Percentiles rank a stretch among this genome's conserved stretches.
Evolutionary conservation across 2,329 filamentous ascomycete genomes (phyloP).

Genomic region (Grosmannia serpens): DNA sequence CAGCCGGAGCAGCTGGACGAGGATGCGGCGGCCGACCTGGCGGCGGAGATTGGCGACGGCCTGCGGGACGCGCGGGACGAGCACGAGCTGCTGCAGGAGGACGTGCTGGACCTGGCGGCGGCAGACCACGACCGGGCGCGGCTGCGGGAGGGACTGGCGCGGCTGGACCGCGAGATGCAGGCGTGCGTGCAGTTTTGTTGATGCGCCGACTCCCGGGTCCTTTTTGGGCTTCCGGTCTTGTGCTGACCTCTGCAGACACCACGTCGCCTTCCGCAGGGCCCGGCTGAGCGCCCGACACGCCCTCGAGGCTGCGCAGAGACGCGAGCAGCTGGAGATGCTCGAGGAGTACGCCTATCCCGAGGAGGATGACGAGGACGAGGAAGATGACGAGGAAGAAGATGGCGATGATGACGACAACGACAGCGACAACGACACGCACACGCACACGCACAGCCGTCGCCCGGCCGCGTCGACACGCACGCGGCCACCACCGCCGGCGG

Average conservation of each 20-base stretch:
- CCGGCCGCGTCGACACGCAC: constrained; percentile 15
- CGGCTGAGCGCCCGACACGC: constrained; percentile 68
- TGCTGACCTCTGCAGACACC: constrained; percentile 26
- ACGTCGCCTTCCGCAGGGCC: constrained; percentile 67
- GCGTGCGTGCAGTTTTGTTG: constrained; percentile 34
- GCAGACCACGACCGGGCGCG: constrained; percentile 45
- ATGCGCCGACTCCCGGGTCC: no score
- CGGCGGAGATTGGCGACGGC: constrained; percentile 66
- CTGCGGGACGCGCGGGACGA: constrained; percentile 74
- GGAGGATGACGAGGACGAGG: constrained; percentile 16
- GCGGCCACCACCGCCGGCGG: constrained; percentile 18
- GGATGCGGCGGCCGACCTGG: constrained; percentile 57
- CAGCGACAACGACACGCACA: neutral
- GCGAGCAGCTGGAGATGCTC: constrained; percentile 67
- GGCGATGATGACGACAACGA: constrained; percentile 16
- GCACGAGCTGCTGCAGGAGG: constrained; percentile 67
- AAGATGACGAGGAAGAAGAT: constrained; percentile 6
- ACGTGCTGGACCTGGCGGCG: constrained; percentile 54
- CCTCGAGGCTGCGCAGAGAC: constrained; percentile 59
- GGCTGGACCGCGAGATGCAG: constrained; percentile 59
- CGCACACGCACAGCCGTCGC: constrained; percentile 10
- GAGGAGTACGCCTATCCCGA: constrained; percentile 38
- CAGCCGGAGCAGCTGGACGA: constrained; percentile 30
- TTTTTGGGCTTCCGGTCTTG: neutral
- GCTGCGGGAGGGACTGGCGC: constrained; percentile 53